These are phyloP conservation scores for Pilobolus umbonatus DNA, from an alignment of 192 early-diverging fungal genomes.

Conservation along the genomic window DNA sequence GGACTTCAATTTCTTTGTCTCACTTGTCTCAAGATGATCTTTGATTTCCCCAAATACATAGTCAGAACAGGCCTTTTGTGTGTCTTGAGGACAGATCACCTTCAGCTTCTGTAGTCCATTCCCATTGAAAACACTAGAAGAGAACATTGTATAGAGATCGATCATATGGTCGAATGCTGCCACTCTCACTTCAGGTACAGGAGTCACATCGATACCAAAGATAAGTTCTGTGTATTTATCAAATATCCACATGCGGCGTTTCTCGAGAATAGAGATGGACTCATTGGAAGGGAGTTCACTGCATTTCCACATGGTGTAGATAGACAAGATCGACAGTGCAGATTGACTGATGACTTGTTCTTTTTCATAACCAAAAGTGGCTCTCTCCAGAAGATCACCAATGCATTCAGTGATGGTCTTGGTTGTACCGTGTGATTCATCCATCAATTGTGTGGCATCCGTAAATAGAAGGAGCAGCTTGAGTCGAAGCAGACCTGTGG, in stretches of 20 bases:
- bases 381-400: conserved; percentile 10
- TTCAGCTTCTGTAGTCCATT: conserved; percentile 12
- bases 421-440: conserved; percentile 13
- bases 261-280: background rate
- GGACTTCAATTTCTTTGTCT: background rate
- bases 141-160: conserved; percentile 48
- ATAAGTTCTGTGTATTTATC: conserved; percentile 17
- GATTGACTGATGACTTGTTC: conserved; percentile 17
- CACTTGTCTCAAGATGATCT: background rate
- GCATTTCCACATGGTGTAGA: conserved; percentile 34
- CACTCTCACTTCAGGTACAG: background rate
- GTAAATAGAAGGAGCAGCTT: conserved; percentile 24
- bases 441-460: conserved; percentile 19
- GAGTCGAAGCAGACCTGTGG: conserved; percentile 20
- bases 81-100: conserved; percentile 19
- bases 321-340: conserved; percentile 28
- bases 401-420: conserved; percentile 6
- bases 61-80: conserved; percentile 30
- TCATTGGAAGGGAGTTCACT: background rate
- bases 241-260: conserved; percentile 12
- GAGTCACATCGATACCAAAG: background rate
- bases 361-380: conserved; percentile 6
- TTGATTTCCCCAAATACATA: conserved; percentile 38
- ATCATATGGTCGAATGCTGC: conserved; percentile 37
- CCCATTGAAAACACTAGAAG: conserved; percentile 40